Evolutionary conservation across 2,329 filamentous ascomycete genomes (phyloP).

Genomic region (Escovopsis sp.): DNA sequence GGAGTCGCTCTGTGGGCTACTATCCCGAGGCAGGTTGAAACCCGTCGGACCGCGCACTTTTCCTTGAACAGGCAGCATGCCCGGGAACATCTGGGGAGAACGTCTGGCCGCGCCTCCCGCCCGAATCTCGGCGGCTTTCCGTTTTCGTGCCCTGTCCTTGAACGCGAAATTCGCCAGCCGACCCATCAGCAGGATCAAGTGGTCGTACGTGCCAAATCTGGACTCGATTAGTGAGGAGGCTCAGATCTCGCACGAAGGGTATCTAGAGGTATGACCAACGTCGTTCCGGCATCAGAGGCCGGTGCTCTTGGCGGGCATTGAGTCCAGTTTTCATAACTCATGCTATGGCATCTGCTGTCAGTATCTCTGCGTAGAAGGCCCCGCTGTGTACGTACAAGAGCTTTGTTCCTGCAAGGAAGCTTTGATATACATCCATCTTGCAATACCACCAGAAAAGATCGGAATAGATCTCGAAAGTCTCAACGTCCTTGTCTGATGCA

Average conservation of each 20-base stretch:
- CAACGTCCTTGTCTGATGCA: constrained; percentile 48
- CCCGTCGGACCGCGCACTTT: constrained; percentile 37
- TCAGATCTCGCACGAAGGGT: not conserved
- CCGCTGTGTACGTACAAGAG: constrained; percentile 52
- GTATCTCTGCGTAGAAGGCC: constrained; percentile 1
- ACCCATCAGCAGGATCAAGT: constrained; percentile 68
- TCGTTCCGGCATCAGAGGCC: constrained; percentile 60
- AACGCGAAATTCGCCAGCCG: constrained; percentile 66
- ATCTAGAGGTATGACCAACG: constrained; percentile 29
- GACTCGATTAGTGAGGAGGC: constrained; percentile 11
- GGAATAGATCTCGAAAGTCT: constrained; percentile 64
- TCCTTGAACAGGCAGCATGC: constrained; percentile 39
- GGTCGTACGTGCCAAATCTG: constrained; percentile 80
- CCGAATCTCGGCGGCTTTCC: constrained; percentile 36
- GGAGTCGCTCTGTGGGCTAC: constrained; percentile 15
- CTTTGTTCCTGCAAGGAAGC: constrained; percentile 70
- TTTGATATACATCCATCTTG: constrained; percentile 89
- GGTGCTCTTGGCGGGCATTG: constrained; percentile 76
- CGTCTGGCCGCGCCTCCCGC: constrained; percentile 15
- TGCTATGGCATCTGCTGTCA: constrained; percentile 31
- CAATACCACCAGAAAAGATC: constrained; percentile 94
- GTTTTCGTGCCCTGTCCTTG: constrained; percentile 65
- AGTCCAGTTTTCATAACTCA: constrained; percentile 70
- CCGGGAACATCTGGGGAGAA: constrained; percentile 34
- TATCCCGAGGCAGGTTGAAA: constrained; percentile 29